Evolutionary conservation across 179 eudicot species (phyloP).

Genomic region (Corrigiola litoralis): DNA sequence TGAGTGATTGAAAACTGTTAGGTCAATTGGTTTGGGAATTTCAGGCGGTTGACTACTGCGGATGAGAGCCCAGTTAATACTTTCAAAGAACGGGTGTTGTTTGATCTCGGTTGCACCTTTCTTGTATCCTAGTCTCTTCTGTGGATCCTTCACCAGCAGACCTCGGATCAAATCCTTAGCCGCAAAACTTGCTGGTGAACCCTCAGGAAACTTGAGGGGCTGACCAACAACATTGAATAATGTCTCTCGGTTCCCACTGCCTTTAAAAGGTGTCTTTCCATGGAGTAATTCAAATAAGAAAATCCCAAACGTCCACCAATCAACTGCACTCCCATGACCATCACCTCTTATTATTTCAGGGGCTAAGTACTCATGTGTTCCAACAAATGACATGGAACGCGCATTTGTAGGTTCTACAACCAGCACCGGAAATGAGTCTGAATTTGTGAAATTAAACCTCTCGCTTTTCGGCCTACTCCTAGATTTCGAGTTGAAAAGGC

Average conservation of each 20-base stretch:
- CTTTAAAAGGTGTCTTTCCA: slow-evolving; percentile 76
- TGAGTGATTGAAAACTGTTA: slow-evolving; percentile 31
- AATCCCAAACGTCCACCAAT: slow-evolving; percentile 84
- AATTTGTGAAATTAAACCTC: too few species aligned
- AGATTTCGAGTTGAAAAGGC: too few species aligned
- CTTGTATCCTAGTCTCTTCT: slow-evolving; percentile 62
- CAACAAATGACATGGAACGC: slow-evolving; percentile 88
- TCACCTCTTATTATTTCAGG: slow-evolving; percentile 81
- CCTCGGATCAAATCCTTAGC: slow-evolving; percentile 65
- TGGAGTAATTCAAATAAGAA: slow-evolving; percentile 65
- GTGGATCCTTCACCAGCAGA: slow-evolving; percentile 70
- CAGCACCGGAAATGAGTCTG: slow-evolving; percentile 57
- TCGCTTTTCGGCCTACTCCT: too few species aligned
- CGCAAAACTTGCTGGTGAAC: slow-evolving; percentile 63
- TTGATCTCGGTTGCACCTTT: slow-evolving; percentile 80
- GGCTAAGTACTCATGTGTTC: slow-evolving; percentile 83
- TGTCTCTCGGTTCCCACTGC: slow-evolving; percentile 73
- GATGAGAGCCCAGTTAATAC: slow-evolving; percentile 80
- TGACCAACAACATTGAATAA: slow-evolving; percentile 79
- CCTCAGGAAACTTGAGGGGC: slow-evolving; percentile 59
- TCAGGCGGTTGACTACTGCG: slow-evolving; percentile 79
- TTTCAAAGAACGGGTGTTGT: slow-evolving; percentile 81
- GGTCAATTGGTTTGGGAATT: slow-evolving; percentile 50
- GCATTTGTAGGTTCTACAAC: slow-evolving; percentile 85
- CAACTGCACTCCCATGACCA: slow-evolving; percentile 89